phyloP scores from a whole-genome alignment of 768 basidiomycete genomes.

The Cystofilobasidium macerans region DNA sequence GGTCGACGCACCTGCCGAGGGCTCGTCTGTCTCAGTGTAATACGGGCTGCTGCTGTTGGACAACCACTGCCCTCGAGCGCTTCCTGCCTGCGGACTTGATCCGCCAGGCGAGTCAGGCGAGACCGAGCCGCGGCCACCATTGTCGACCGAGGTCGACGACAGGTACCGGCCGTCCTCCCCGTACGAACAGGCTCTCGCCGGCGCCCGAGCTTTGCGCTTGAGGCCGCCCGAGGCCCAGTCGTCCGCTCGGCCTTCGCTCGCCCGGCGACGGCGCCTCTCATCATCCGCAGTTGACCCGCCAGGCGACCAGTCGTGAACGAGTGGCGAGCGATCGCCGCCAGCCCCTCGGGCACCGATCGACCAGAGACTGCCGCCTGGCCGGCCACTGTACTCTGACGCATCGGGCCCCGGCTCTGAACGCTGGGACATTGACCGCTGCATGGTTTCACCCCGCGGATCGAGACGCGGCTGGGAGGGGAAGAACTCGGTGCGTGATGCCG shows the following conservation, averaged over 20 bases:
- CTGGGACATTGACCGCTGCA: slow-evolving; percentile 6
- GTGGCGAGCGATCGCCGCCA: neutral
- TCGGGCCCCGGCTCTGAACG: neutral
- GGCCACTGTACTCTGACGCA: neutral
- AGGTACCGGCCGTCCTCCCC: slow-evolving; percentile 4
- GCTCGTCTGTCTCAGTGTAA: neutral
- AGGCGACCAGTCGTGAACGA: slow-evolving; percentile 2
- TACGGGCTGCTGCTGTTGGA: neutral
- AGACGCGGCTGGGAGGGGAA: slow-evolving; percentile 25
- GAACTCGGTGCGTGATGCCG: slow-evolving; percentile 32
- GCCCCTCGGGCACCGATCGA: neutral
- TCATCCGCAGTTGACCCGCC: neutral
- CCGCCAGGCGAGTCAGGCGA: neutral
- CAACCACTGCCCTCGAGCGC: neutral
- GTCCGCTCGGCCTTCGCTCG: neutral
- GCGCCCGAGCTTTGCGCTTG: neutral
- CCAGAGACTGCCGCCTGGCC: slow-evolving; percentile 3
- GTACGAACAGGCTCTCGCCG: neutral
- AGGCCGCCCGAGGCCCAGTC: neutral
- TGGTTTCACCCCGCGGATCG: neutral
- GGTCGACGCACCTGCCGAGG: neutral
- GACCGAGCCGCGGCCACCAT: neutral
- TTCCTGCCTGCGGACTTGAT: neutral
- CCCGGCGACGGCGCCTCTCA: neutral
- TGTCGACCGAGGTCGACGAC: slow-evolving; percentile 6